Percentiles rank a stretch among this genome's conserved stretches.
Conservation (phyloP, 345 rosid genomes). For the Pugionium dolabratum region DNA sequence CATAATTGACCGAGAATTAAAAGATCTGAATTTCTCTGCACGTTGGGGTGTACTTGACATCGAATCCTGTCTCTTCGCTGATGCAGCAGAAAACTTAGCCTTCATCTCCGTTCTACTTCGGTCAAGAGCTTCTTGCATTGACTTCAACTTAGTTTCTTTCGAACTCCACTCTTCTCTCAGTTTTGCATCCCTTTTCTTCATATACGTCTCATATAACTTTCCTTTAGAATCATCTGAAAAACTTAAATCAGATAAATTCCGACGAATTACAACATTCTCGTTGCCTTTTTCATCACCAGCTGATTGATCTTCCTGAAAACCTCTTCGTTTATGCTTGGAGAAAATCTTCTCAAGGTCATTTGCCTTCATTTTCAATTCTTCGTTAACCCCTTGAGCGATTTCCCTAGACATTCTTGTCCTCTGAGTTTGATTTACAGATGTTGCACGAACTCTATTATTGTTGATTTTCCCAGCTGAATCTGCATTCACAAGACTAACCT, state of each 20-base stretch:
- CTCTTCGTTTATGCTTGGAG: constrained; percentile 68
- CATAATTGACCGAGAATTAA: constrained; percentile 48
- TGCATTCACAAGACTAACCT: constrained; percentile 43
- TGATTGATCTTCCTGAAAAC: constrained; percentile 57
- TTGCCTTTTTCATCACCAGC: constrained; percentile 43
- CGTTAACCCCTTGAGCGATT: constrained; percentile 59
- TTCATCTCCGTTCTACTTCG: constrained; percentile 74
- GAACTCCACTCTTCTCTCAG: constrained; percentile 77
- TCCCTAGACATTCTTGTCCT: constrained; percentile 70
- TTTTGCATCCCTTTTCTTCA: constrained; percentile 86
- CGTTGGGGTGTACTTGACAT: constrained; percentile 44
- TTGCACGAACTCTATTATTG: constrained; percentile 25
- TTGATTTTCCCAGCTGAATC: constrained; percentile 43
- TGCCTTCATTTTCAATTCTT: constrained; percentile 72
- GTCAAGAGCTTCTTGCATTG: constrained; percentile 77
- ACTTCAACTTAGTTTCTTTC: constrained; percentile 76
- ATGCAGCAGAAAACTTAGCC: constrained; percentile 54
- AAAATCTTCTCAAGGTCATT: constrained; percentile 80
- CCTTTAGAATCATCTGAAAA: constrained; percentile 80
- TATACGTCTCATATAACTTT: constrained; percentile 64
- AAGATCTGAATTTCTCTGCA: constrained; percentile 65
- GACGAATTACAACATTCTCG: constrained; percentile 46
- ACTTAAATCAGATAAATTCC: constrained; percentile 53
- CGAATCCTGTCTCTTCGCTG: constrained; percentile 49
- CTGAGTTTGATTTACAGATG: constrained; percentile 54